Conservation (phyloP, 1,139 yeast genomes). For the Pichia sp. region DNA sequence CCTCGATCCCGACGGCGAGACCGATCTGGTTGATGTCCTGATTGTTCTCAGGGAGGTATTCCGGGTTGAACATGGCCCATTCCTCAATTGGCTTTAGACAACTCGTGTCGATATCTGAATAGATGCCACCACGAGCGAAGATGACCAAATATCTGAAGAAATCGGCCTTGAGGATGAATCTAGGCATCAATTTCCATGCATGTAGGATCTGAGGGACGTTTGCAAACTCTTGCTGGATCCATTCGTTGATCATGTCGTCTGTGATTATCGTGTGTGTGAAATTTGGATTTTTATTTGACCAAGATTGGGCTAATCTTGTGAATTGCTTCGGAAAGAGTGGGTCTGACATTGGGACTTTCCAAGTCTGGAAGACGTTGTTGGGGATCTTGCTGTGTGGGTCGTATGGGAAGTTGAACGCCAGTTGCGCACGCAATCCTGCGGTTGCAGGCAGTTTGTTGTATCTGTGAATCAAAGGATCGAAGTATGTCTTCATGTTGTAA, state of each 20-base stretch:
- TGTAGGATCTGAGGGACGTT: conserved; percentile 62
- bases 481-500: conserved; percentile 13
- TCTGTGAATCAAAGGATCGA: not conserved
- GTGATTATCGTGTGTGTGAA: conserved; percentile 61
- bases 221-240: conserved; percentile 45
- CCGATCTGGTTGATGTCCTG: conserved; percentile 39
- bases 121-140: conserved; percentile 76
- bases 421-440: conserved; percentile 50
- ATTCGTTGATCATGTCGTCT: conserved; percentile 38
- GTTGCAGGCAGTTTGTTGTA: conserved; percentile 16
- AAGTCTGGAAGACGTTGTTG: conserved; percentile 90
- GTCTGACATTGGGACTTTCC: conserved; percentile 70
- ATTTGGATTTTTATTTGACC: conserved; percentile 57
- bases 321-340: conserved; percentile 52
- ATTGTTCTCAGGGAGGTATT: not conserved
- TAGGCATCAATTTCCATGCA: conserved; percentile 64
- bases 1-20: conserved; percentile 70
- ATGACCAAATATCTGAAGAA: conserved; percentile 69
- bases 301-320: conserved; percentile 41
- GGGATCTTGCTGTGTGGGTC: conserved; percentile 41
- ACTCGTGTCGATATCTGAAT: conserved; percentile 70
- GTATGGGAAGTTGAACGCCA: conserved; percentile 72
- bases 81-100: conserved; percentile 49
- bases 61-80: conserved; percentile 36
- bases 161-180: conserved; percentile 67